A percentile compares a stretch with the other conserved stretches of the same genome.
Conservation (phyloP, 1,284 basidiomycete species). For the Leccinum griseonigrum region DNA sequence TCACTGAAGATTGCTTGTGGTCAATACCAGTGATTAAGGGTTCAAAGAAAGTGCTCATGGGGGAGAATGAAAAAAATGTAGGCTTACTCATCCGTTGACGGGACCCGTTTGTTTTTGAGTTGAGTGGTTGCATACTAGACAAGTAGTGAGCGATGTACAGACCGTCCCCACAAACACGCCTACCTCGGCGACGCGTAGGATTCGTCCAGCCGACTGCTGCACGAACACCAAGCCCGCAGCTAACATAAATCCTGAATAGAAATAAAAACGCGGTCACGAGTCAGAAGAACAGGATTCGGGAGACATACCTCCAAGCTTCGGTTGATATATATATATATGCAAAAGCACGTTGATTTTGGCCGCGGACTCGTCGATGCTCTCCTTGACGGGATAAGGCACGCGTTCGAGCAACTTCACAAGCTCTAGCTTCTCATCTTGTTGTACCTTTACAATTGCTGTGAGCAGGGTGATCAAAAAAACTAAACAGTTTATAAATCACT, state of each 20-base stretch:
- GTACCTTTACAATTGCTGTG: constrained; percentile 37
- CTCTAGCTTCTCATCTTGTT: constrained; percentile 84
- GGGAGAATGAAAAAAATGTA: too few relatives aligned
- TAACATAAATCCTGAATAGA: constrained; percentile 75
- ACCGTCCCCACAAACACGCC: too few relatives aligned
- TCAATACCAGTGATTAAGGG: too few relatives aligned
- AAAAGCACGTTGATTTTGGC: constrained; percentile 98
- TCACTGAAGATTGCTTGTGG: too few relatives aligned
- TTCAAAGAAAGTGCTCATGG: too few relatives aligned
- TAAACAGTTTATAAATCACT: constrained; percentile 19
- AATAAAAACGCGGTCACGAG: background rate
- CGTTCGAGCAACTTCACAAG: constrained; percentile 91
- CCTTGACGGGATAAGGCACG: constrained; percentile 97
- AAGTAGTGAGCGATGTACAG: too few relatives aligned
- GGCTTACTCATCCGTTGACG: too few relatives aligned
- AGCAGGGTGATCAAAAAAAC: background rate
- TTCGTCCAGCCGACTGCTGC: constrained; percentile 90
- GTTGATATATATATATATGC: constrained; percentile 96
- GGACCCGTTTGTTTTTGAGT: too few relatives aligned
- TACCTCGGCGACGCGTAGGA: constrained; percentile 55
- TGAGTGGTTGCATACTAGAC: too few relatives aligned
- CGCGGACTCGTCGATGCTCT: constrained; percentile 92
- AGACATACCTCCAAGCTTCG: constrained; percentile 79
- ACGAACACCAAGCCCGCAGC: constrained; percentile 99
- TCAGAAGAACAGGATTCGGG: background rate